Evolutionary conservation across 768 basidiomycete species (phyloP).

Genomic region (Podaxis sp.): DNA sequence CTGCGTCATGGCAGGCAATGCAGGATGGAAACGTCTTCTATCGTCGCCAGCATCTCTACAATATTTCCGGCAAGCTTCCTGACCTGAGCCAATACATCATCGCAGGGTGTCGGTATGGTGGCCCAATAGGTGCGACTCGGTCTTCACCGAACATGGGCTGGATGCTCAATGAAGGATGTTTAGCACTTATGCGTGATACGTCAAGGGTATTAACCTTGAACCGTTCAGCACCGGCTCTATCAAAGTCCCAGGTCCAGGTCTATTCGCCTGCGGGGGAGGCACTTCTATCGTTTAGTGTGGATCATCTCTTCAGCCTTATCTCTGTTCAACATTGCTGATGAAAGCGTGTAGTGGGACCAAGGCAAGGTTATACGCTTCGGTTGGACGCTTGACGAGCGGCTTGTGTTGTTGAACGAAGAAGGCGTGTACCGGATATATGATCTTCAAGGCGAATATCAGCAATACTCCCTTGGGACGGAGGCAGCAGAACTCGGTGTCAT

Average conservation of each 20-base stretch:
- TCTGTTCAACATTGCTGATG: conserved; percentile 19
- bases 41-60: conserved; percentile 80
- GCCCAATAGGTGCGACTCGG: conserved; percentile 70
- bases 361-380: conserved; percentile 79
- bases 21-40: conserved; percentile 87
- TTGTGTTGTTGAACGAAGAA: conserved; percentile 89
- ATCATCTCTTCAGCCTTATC: conserved; percentile 31
- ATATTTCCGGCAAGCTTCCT: conserved; percentile 75
- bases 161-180: background rate
- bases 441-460: conserved; percentile 81
- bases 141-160: background rate
- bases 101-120: conserved; percentile 82
- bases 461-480: conserved; percentile 82
- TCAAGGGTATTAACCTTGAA: conserved; percentile 77
- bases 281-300: conserved; percentile 66
- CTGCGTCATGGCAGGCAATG: conserved; percentile 89
- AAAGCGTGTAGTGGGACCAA: conserved; percentile 79
- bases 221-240: conserved; percentile 50
- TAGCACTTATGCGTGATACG: conserved; percentile 87
- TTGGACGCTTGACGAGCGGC: conserved; percentile 79
- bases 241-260: conserved; percentile 83
- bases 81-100: conserved; percentile 78
- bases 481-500: conserved; percentile 81
- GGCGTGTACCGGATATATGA: conserved; percentile 90
- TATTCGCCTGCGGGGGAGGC: conserved; percentile 85